Conservation (phyloP, 106 monocot genomes). For the Acanthochlamys bracteata region DNA sequence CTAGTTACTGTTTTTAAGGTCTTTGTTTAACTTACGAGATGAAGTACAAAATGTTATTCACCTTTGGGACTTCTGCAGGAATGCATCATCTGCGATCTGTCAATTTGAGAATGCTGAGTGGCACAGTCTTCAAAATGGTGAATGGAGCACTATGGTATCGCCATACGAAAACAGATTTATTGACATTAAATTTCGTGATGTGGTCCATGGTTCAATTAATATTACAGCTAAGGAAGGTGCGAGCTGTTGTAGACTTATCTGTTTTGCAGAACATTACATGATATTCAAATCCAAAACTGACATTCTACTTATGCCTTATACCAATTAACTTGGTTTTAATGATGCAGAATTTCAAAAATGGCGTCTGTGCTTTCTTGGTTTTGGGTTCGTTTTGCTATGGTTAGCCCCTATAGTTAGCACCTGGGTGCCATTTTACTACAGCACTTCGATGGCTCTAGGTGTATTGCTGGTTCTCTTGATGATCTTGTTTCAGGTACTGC, state of each 20-base stretch:
- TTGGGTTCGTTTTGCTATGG: conserved; percentile 71
- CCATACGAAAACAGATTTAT: conserved; percentile 64
- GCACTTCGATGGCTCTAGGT: conserved; percentile 86
- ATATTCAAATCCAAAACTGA: not conserved
- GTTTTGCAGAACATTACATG: not conserved
- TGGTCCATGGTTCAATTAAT: conserved; percentile 27
- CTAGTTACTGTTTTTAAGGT: not conserved
- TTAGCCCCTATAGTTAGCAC: conserved; percentile 72
- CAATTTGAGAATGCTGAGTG: conserved; percentile 57
- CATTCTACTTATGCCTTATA: not conserved
- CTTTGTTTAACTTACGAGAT: not conserved
- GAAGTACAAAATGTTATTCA: not conserved
- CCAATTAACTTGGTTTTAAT: not conserved
- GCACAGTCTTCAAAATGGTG: conserved; percentile 48
- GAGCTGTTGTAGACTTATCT: not conserved
- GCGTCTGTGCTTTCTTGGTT: conserved; percentile 74
- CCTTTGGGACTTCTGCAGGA: conserved; percentile 34
- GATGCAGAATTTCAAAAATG: conserved; percentile 78
- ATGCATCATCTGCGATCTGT: conserved; percentile 60
- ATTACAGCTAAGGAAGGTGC: conserved; percentile 67
- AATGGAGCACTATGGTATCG: conserved; percentile 58
- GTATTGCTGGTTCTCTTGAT: conserved; percentile 75
- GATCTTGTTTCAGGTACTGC: conserved; percentile 76
- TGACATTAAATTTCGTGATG: conserved; percentile 48
- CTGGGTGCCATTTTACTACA: conserved; percentile 93